These are phyloP conservation scores for Penicillium hordei DNA, from an alignment of 2,329 filamentous ascomycete genomes.

Conservation along the genomic window DNA sequence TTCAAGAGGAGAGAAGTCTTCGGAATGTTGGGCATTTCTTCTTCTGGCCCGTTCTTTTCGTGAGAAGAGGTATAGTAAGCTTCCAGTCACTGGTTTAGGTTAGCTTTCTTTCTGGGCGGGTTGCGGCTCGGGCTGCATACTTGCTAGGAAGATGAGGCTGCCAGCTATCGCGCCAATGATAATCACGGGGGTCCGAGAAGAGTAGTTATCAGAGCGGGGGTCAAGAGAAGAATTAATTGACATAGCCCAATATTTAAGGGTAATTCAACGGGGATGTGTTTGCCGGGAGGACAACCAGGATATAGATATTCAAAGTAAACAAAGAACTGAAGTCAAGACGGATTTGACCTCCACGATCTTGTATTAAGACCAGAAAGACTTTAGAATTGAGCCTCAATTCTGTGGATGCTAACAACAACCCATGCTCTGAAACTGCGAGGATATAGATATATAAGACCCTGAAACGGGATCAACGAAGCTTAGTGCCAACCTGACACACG, in stretches of 20 bases:
- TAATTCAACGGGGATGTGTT: neutral
- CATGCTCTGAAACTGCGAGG: neutral
- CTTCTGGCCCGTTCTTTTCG: slow-evolving; percentile 27
- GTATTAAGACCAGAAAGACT: neutral
- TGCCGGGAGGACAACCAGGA: neutral
- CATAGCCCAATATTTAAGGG: neutral
- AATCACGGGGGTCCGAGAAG: slow-evolving; percentile 5
- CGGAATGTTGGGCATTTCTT: slow-evolving; percentile 16
- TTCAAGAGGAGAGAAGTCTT: slow-evolving; percentile 5
- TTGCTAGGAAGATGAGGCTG: slow-evolving; percentile 8
- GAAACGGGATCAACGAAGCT: slow-evolving; percentile 14
- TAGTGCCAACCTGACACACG: slow-evolving; percentile 14
- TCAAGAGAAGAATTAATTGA: neutral
- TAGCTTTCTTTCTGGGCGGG: slow-evolving; percentile 10
- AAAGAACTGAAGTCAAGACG: neutral
- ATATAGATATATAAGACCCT: slow-evolving; percentile 18
- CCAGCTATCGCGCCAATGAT: slow-evolving; percentile 7
- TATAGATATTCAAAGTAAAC: neutral
- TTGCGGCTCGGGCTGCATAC: slow-evolving; percentile 12
- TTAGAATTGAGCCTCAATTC: neutral
- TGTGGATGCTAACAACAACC: neutral
- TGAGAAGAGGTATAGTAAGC: slow-evolving; percentile 23
- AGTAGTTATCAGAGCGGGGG: neutral
- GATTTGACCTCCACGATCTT: neutral
- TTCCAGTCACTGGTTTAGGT: slow-evolving; percentile 19